Evolutionary conservation across 108 stramenopile genomes (phyloP), one percentile per base, ranked within the genome.

Genomic region (Pseudonitzschia multistriata): DNA sequence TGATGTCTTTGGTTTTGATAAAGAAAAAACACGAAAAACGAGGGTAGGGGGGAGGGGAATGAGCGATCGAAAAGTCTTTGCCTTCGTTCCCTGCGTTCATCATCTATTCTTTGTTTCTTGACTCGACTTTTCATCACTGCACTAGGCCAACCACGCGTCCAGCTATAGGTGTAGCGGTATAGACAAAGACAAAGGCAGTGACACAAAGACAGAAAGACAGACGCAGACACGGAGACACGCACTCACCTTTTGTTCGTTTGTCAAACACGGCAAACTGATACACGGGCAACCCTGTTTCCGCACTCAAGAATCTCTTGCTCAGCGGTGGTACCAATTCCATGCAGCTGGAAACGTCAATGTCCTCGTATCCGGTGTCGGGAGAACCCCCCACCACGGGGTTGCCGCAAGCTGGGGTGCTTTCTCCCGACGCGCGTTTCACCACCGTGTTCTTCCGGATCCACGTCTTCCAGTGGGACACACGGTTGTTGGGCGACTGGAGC

Each of bases 1-100:
- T 68, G 24, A 76, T 66, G 40, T 83, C 85, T 89, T 25, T 29
- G 13, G 37, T 37, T 5, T 7, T 8, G 37, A 37, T 8, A 37
- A 53, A 11, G 21, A 27, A 3, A n/a, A 30, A 5, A 25, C 1
- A 55, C 5, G 24, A 25, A 30, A 21, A 55, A 55, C 22, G 24
- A 55, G 29, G 27, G 54, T n/a, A 13, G 14, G 29, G 5, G 54
- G 27, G 29, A 11, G 54, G n/a, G 29, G 17, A 45, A 45, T 3
- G 17, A 10, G 7, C 13, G 5, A 1, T 45, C 11, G 1, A 17
- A 13, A 17, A 4, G 42, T 17, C 13, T 37, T 37, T n/a, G n/a
- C n/a, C n/a, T n/a, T n/a, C n/a, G n/a, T n/a, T n/a, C n/a, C n/a
- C n/a, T n/a, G n/a, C n/a, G n/a, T n/a, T n/a, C n/a, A n/a, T n/a